Evolutionary conservation across 768 basidiomycete genomes (phyloP).

Genomic region (Dioszegia hungarica): DNA sequence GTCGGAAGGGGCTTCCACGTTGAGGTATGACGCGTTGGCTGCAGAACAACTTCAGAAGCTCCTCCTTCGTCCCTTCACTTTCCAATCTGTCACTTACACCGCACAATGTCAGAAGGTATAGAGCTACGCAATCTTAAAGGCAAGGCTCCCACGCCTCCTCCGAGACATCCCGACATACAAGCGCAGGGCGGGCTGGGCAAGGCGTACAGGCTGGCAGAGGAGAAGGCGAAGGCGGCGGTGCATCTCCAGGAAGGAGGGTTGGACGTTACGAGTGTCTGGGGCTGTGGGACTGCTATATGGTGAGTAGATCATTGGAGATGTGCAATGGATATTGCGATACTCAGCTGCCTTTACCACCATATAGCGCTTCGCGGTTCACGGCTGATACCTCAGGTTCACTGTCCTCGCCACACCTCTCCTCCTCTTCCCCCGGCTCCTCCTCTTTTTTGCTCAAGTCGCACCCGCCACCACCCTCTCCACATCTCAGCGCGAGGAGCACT

Average conservation of each 20-base stretch:
- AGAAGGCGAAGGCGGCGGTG: conserved; percentile 41
- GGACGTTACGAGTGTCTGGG: conserved; percentile 42
- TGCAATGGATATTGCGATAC: not conserved
- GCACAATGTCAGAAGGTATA: conserved; percentile 36
- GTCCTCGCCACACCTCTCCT: conserved; percentile 39
- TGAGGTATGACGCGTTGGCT: not conserved
- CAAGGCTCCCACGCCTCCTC: conserved; percentile 13
- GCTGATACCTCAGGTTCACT: conserved; percentile 33
- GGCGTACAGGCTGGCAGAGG: conserved; percentile 34
- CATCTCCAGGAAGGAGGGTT: conserved; percentile 41
- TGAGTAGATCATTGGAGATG: conserved; percentile 19
- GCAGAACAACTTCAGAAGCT: too few relatives aligned
- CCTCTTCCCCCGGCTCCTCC: conserved; percentile 45
- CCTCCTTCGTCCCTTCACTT: not conserved
- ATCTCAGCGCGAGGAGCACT: conserved; percentile 25
- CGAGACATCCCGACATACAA: conserved; percentile 17
- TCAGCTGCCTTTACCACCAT: not conserved
- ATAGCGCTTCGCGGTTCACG: too few relatives aligned
- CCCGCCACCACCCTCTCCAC: conserved; percentile 10
- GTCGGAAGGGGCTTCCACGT: not conserved
- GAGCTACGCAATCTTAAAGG: conserved; percentile 29
- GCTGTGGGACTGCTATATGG: conserved; percentile 38
- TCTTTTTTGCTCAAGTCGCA: conserved; percentile 46
- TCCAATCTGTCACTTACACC: not conserved
- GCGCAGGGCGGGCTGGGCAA: conserved; percentile 13